Evolutionary conservation across 2,329 filamentous ascomycete genomes (phyloP).

Genomic region (Colletotrichum gigasporum): DNA sequence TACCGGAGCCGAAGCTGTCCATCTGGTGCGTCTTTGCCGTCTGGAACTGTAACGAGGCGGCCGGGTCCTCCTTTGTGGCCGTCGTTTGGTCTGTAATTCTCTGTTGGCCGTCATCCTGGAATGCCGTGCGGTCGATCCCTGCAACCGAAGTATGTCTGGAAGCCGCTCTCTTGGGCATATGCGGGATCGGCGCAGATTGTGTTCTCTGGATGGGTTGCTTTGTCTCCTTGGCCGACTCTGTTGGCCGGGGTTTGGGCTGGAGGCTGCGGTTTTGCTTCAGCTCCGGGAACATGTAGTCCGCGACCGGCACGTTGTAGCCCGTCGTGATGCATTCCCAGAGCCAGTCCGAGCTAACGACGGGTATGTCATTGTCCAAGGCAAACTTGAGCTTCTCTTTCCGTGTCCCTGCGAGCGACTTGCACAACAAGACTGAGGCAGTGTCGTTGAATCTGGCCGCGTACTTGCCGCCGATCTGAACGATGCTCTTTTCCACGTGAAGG

Average conservation of each 20-base stretch:
- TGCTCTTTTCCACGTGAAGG: constrained; percentile 81
- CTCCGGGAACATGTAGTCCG: constrained; percentile 58
- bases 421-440: constrained; percentile 81
- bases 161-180: constrained; percentile 18
- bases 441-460: constrained; percentile 83
- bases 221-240: background rate
- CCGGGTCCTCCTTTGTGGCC: background rate
- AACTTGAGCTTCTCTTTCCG: constrained; percentile 81
- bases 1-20: constrained; percentile 38
- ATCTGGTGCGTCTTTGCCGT: constrained; percentile 51
- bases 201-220: constrained; percentile 27
- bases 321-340: constrained; percentile 81
- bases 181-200: constrained; percentile 17
- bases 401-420: constrained; percentile 66
- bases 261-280: constrained; percentile 39
- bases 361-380: constrained; percentile 78
- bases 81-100: constrained; percentile 1
- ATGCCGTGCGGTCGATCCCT: constrained; percentile 50
- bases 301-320: constrained; percentile 56
- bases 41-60: constrained; percentile 49
- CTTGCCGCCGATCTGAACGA: constrained; percentile 79
- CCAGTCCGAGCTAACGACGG: constrained; percentile 85
- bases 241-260: constrained; percentile 10
- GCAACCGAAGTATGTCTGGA: constrained; percentile 34
- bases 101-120: constrained; percentile 41